Base-by-base conservation (phyloP, 495 filamentous ascomycete genomes). In the Pseudoneurospora amorphoporcata region DNA sequence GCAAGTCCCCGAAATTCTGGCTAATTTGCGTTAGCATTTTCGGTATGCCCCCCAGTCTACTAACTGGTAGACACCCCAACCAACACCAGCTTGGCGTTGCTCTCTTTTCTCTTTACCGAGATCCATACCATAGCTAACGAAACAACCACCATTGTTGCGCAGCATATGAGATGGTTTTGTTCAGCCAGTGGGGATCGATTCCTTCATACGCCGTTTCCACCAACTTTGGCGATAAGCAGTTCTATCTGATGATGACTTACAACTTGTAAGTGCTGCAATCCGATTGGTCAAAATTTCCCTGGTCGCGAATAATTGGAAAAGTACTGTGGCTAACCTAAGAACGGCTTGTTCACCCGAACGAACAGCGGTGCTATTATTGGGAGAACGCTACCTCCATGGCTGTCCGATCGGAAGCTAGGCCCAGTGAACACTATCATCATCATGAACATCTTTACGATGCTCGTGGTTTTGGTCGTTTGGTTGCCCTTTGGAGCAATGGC, bases 141-240 rank as follows among this genome's bases (percentile, higher is more conserved):
- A 65, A 65, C 14, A 37, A 35, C 12, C 14, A 35, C 7, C 3
- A 65, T 35, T 65, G 29, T 65, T 61, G 17, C 19, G 37, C 17
- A 78, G 78, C 76, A 8, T 76, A 72, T 70, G 79, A 81, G 65
- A 72, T 80, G 5, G 74, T 78, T 2, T 74, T 81, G 39, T 77
- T 77, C 74, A 76, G 76, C 71, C 77, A 79, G 73, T 81, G 78
- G 77, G 79, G 78, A 29, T 77, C 78, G 19, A 74, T 80, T 58
- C 79, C 77, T 2, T 72, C 72, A 37, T 80, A 77, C 72, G 79
- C 78, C 70, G 78, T 77, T 10, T 45, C 68, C 2, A 71, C 70
- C 37, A 72, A 72, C 41, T 69, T 77, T 39, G 78, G 74, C 6
- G 58, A 73, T 47, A 70, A 75, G n/a, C 76, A 80, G 72, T 76